Percentiles rank a stretch among this genome's conserved stretches.
phyloP scores from a whole-genome alignment of 805 yeast genomes.

The Cephaloascus albidus region DNA sequence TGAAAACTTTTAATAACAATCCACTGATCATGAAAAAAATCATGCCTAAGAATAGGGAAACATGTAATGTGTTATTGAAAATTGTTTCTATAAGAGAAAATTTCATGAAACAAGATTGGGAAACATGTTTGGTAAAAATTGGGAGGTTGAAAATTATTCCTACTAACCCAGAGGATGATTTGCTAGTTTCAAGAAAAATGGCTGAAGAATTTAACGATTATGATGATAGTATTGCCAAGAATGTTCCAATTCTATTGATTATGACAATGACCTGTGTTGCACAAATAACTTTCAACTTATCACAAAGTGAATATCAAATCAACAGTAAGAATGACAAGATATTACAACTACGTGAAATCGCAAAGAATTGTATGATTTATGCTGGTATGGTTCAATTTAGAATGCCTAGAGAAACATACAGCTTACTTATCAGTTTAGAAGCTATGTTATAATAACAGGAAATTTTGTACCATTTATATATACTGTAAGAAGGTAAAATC shows the following conservation, averaged over 20 bases:
- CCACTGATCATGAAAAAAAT: constrained; percentile 50
- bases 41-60: constrained; percentile 46
- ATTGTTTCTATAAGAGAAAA: constrained; percentile 59
- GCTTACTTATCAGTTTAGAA: constrained; percentile 59
- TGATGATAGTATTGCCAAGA: constrained; percentile 67
- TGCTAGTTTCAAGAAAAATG: constrained; percentile 49
- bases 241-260: constrained; percentile 70
- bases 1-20: constrained; percentile 40
- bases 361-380: constrained; percentile 85
- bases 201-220: constrained; percentile 60
- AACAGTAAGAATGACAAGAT: constrained; percentile 44
- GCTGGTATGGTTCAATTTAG: constrained; percentile 93
- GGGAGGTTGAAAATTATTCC: constrained; percentile 63
- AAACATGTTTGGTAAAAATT: constrained; percentile 43
- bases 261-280: constrained; percentile 75
- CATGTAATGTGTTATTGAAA: constrained; percentile 54
- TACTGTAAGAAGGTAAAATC: neutral
- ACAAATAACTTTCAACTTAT: constrained; percentile 38
- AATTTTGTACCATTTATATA: neutral
- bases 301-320: constrained; percentile 32
- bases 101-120: constrained; percentile 51
- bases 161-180: constrained; percentile 31
- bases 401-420: constrained; percentile 82
- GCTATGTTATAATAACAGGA: constrained; percentile 18
- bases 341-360: constrained; percentile 46